phyloP scores from a whole-genome alignment of 306 rosid genomes.

The Rosa rugosa region DNA sequence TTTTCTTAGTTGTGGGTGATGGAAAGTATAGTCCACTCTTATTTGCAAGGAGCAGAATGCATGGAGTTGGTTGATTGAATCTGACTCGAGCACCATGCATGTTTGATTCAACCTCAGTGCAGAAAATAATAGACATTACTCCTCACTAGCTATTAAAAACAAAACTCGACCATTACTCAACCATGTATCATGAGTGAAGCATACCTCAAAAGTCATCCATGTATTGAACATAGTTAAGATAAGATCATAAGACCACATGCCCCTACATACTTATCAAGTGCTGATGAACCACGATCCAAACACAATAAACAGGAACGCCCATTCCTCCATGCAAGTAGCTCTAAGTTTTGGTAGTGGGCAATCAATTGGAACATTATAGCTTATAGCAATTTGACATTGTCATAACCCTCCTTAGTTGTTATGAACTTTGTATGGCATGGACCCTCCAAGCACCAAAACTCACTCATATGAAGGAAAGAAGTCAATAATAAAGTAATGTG shows the following conservation, averaged over 20 bases:
- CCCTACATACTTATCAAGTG: constrained; percentile 29
- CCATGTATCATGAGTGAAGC: constrained; percentile 35
- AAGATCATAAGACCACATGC: constrained; percentile 27
- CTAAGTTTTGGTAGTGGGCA: constrained; percentile 19
- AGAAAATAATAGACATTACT: constrained; percentile 31
- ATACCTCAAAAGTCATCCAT: constrained; percentile 36
- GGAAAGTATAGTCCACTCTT: background rate
- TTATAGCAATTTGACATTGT: constrained; percentile 36
- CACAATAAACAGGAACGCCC: constrained; percentile 38
- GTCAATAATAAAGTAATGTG: too few species aligned
- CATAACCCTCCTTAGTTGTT: background rate
- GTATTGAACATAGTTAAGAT: constrained; percentile 29
- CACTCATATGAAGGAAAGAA: background rate
- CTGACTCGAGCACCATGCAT: constrained; percentile 8
- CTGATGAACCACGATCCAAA: constrained; percentile 28
- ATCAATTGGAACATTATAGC: constrained; percentile 41
- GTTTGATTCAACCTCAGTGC: constrained; percentile 21
- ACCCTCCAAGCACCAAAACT: constrained; percentile 23
- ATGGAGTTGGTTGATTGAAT: background rate
- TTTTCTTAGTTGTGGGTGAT: background rate
- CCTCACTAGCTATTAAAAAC: constrained; percentile 26
- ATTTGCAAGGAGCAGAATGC: background rate
- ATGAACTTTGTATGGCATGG: constrained; percentile 19
- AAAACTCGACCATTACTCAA: constrained; percentile 46
- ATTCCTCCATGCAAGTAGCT: constrained; percentile 21